Conservation (phyloP, 2,329 filamentous ascomycete species). For the Rutstroemia sp. region DNA sequence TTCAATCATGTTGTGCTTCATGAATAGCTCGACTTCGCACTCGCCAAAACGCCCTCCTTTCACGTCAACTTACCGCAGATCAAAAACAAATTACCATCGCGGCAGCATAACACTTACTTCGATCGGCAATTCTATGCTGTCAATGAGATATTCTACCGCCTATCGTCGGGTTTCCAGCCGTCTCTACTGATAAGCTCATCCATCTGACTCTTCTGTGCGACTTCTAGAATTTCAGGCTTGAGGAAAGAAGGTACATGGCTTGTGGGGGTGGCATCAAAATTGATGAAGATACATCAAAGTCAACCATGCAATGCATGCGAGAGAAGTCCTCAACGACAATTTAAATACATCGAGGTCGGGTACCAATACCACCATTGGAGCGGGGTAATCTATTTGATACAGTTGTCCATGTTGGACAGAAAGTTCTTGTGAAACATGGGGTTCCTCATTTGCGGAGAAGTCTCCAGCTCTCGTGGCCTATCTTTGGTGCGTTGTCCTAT, state of each 20-base stretch:
- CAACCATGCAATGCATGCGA: not conserved
- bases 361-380: not conserved
- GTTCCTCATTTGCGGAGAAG: not conserved
- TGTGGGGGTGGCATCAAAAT: not conserved
- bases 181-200: not conserved
- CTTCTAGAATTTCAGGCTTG: not conserved
- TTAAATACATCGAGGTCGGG: not conserved
- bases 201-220: conserved; percentile 5
- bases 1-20: not conserved
- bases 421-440: not conserved
- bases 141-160: not conserved
- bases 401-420: not conserved
- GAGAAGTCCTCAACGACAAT: not conserved
- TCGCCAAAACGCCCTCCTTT: not conserved
- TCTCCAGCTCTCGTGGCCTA: not conserved
- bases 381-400: conserved; percentile 1
- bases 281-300: not conserved
- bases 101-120: not conserved
- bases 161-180: not conserved
- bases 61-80: no score
- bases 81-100: not conserved
- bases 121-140: not conserved
- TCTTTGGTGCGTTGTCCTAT: not conserved
- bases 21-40: not conserved
- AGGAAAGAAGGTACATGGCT: not conserved